Conservation (phyloP, 1,284 basidiomycete species). For the Puccinia hordei region DNA sequence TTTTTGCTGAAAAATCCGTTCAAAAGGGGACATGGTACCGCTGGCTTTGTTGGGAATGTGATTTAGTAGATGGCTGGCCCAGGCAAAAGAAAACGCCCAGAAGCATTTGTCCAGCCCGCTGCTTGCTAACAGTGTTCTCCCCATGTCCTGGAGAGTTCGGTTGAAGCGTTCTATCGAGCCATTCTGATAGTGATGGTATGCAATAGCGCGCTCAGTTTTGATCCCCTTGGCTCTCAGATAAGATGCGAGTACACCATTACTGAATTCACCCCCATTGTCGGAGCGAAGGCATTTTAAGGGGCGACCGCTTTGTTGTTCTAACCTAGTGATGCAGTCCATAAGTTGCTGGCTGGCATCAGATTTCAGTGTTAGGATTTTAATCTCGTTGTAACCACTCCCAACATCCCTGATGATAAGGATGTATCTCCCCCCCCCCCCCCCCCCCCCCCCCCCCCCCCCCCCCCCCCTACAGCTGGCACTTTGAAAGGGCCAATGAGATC, state of each 20-base stretch:
- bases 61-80: background rate
- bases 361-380: background rate
- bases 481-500: no score
- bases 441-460: no score
- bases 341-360: background rate
- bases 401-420: background rate
- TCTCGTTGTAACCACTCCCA: background rate
- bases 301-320: background rate
- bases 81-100: background rate
- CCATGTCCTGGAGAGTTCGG: background rate
- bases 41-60: background rate
- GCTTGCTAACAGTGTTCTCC: background rate
- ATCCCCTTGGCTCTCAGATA: background rate
- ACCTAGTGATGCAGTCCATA: background rate
- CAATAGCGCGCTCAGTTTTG: background rate
- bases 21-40: background rate
- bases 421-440: no score
- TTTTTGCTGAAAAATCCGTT: background rate
- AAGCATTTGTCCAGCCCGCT: background rate
- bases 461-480: no score
- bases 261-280: background rate
- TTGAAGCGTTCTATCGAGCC: background rate
- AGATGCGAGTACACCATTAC: background rate
- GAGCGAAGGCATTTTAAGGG: background rate
- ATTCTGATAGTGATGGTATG: slow-evolving; percentile 4